Evolutionary conservation across 164 flowering plant genomes (phyloP), one percentile per base, ranked within the genome.

Genomic region (Chimonanthus salicifolius): DNA sequence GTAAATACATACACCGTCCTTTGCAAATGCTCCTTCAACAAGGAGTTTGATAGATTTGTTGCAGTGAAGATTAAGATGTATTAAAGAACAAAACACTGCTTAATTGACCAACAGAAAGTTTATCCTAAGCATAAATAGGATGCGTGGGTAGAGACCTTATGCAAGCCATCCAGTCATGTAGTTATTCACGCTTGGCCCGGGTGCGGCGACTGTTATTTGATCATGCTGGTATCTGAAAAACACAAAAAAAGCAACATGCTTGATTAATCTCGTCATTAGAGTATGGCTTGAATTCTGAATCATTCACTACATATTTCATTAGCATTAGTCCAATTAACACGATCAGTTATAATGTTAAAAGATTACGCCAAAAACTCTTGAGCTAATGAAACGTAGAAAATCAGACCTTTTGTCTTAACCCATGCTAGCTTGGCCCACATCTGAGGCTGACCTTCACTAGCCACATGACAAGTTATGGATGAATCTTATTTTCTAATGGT

Each of bases 81-180:
- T n/a, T 63, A 8, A 63, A 63, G 21, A 21, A 20, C 5, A 63
- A 20, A 7, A 63, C 21, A 20, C 21, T 3, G 44, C 9, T 6
- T 20, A 11, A 8, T 18, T 63, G 66, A 63, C 66, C 20, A 63
- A 9, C 44, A 33, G 44, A 33, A 13, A 20, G 10, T 13, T 66
- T 7, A 50, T 33, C 11, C 49, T 13, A 33, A 51, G 62, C 63
- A 54, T 50, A 47, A 50, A 18, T 47, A 67, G 74, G 44, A 21
- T 67, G 8, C 7, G 33, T 70, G 43, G 33, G 33, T 1, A 33
- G 47, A 64, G 69, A 10, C 71, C 58, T 86, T 84, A 91, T 64
- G 89, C 88, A 64, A 90, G 66, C 98, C 98, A 94, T n/a, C 88
- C 90, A 47, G 84, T 77, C 88, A 92, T 84, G 84, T 76, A 94